These are phyloP conservation scores for Penicillium ucsense DNA, from an alignment of 495 filamentous ascomycete species.

Conservation along the genomic window DNA sequence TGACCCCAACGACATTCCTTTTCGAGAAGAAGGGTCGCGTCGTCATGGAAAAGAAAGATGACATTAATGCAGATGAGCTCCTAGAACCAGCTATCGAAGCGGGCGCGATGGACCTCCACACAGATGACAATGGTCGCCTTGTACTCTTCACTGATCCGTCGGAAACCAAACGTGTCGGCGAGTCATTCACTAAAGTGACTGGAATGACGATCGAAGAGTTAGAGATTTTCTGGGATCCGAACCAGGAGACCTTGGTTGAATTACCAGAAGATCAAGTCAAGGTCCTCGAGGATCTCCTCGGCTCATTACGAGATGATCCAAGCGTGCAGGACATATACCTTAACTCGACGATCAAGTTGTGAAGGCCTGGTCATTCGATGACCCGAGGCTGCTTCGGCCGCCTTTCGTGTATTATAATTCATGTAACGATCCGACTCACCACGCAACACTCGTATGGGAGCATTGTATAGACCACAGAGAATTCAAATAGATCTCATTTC, in stretches of 20 bases:
- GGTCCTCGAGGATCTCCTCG: conserved; percentile 37
- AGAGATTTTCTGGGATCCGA: conserved; percentile 81
- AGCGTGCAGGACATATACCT: conserved; percentile 61
- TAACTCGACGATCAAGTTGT: conserved; percentile 38
- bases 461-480: too few relatives aligned
- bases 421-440: conserved; percentile 6
- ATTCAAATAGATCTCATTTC: too few relatives aligned
- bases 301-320: conserved; percentile 43
- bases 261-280: conserved; percentile 43
- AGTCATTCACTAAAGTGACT: conserved; percentile 47
- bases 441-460: neutral
- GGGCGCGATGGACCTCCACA: conserved; percentile 71
- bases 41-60: conserved; percentile 54
- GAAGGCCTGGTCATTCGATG: neutral
- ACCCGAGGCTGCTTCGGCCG: too few relatives aligned
- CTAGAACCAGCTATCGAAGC: conserved; percentile 80
- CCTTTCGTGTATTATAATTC: conserved; percentile 9
- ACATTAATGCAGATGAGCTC: conserved; percentile 58
- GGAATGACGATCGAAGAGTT: conserved; percentile 55
- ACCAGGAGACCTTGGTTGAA: conserved; percentile 62
- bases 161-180: conserved; percentile 53
- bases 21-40: conserved; percentile 73
- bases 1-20: conserved; percentile 67
- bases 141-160: conserved; percentile 67
- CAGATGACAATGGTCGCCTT: conserved; percentile 59